Percentiles rank a stretch among this genome's conserved stretches.
Evolutionary conservation across 2,329 filamentous ascomycete species (phyloP).

Genomic region (Aspergillus sp.): DNA sequence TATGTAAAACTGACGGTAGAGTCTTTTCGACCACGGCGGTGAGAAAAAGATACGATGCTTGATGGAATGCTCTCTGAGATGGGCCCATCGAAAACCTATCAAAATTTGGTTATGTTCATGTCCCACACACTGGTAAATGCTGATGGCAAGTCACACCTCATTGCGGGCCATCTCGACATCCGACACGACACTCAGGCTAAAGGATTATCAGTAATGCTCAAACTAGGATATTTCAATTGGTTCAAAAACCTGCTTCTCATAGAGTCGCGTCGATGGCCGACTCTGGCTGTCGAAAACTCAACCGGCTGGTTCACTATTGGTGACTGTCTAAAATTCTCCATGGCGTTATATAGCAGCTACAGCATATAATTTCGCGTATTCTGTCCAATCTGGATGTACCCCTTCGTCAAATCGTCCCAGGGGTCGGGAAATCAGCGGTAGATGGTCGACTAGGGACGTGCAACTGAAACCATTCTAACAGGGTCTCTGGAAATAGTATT

Average conservation of each 20-base stretch:
- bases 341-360: conserved; percentile 8
- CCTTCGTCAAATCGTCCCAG: too few relatives aligned
- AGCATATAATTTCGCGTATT: too few relatives aligned
- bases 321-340: conserved; percentile 25
- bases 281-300: conserved; percentile 15
- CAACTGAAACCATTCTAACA: too few relatives aligned
- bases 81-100: conserved; percentile 77
- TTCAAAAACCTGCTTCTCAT: conserved; percentile 34
- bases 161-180: conserved; percentile 99
- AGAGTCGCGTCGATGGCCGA: conserved; percentile 29
- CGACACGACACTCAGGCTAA: conserved; percentile 70
- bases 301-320: conserved; percentile 16
- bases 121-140: too few relatives aligned
- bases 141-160: conserved; percentile 55
- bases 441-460: too few relatives aligned
- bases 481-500: too few relatives aligned
- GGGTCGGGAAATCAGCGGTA: too few relatives aligned
- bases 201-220: conserved; percentile 13
- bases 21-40: conserved; percentile 73
- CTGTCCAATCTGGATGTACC: too few relatives aligned
- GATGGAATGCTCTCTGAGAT: conserved; percentile 95
- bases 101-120: not conserved
- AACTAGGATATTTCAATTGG: not conserved
- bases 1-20: conserved; percentile 88
- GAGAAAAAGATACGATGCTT: conserved; percentile 85